Conservation (phyloP, 1,284 basidiomycete genomes). For the Boletus smithii region DNA sequence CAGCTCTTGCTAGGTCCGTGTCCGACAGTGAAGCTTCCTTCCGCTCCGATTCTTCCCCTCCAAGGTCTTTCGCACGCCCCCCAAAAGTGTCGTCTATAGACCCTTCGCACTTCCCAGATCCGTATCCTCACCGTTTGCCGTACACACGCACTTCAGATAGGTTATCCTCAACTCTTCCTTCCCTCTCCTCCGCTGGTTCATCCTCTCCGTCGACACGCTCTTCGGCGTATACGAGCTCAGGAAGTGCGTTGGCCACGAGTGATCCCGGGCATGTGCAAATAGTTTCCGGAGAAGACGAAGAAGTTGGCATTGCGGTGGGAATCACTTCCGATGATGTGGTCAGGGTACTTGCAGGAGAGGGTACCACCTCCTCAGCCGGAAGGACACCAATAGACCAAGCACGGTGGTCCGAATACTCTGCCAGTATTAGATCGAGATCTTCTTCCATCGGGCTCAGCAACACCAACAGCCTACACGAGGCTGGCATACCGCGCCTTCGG, state of each 20-base stretch:
- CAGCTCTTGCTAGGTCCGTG: slow-evolving; percentile 34
- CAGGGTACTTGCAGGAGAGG: slow-evolving; percentile 55
- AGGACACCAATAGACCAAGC: slow-evolving; percentile 50
- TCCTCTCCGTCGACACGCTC: slow-evolving; percentile 70
- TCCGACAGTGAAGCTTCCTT: slow-evolving; percentile 41
- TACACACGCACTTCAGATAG: slow-evolving; percentile 34
- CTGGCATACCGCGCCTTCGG: slow-evolving; percentile 43
- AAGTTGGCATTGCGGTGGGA: slow-evolving; percentile 48
- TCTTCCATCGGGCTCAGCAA: slow-evolving; percentile 58
- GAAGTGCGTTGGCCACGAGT: slow-evolving; percentile 52
- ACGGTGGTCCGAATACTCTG: slow-evolving; percentile 69
- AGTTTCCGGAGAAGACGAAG: slow-evolving; percentile 57
- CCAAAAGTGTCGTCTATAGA: slow-evolving; percentile 49
- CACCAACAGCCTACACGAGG: slow-evolving; percentile 44
- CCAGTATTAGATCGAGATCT: slow-evolving; percentile 59
- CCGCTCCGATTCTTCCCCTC: slow-evolving; percentile 38
- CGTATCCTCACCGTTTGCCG: slow-evolving; percentile 38
- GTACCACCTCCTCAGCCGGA: slow-evolving; percentile 40
- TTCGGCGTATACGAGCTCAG: slow-evolving; percentile 70
- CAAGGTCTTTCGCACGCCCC: slow-evolving; percentile 43
- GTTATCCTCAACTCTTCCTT: slow-evolving; percentile 45
- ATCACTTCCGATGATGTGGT: slow-evolving; percentile 63
- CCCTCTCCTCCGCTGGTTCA: slow-evolving; percentile 64
- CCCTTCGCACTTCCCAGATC: slow-evolving; percentile 59
- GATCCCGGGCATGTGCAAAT: slow-evolving; percentile 71